Percentiles rank a stretch among this genome's conserved stretches.
These are phyloP conservation scores for Ustilago sp. DNA, from an alignment of 1,284 basidiomycete species.

Conservation along the genomic window DNA sequence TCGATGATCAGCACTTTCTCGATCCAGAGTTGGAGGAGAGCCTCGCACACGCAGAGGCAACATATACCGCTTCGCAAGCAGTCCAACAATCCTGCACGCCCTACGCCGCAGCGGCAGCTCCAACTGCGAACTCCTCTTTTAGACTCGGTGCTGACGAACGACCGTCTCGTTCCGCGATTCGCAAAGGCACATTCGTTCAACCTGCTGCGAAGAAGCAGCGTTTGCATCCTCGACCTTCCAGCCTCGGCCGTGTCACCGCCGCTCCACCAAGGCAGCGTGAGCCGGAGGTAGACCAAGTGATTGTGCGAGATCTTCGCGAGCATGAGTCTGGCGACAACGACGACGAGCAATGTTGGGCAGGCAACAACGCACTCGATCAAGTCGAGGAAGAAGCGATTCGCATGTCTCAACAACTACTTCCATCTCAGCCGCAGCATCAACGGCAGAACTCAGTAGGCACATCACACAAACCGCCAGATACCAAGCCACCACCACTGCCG, in stretches of 20 bases:
- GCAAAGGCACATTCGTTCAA: conserved; percentile 34
- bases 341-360: conserved; percentile 48
- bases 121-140: conserved; percentile 12
- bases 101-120: conserved; percentile 6
- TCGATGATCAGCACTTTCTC: conserved; percentile 38
- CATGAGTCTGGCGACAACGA: conserved; percentile 41
- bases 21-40: conserved; percentile 49
- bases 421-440: conserved; percentile 20
- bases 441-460: not conserved
- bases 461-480: conserved; percentile 19
- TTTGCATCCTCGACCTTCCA: conserved; percentile 27
- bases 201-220: conserved; percentile 43
- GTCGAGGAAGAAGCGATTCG: conserved; percentile 50
- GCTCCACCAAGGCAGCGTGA: not conserved
- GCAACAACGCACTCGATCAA: conserved; percentile 43
- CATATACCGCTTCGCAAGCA: conserved; percentile 42
- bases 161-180: conserved; percentile 8
- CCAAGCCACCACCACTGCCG: not conserved
- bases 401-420: conserved; percentile 47
- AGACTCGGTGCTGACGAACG: conserved; percentile 8
- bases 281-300: conserved; percentile 40
- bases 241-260: conserved; percentile 14
- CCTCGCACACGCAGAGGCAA: conserved; percentile 45
- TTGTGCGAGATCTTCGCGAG: conserved; percentile 40
- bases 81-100: conserved; percentile 8